A percentile compares a stretch with the other conserved stretches of the same genome.
phyloP scores from a whole-genome alignment of 1,284 basidiomycete genomes.

The Sporisorium reilianum region DNA sequence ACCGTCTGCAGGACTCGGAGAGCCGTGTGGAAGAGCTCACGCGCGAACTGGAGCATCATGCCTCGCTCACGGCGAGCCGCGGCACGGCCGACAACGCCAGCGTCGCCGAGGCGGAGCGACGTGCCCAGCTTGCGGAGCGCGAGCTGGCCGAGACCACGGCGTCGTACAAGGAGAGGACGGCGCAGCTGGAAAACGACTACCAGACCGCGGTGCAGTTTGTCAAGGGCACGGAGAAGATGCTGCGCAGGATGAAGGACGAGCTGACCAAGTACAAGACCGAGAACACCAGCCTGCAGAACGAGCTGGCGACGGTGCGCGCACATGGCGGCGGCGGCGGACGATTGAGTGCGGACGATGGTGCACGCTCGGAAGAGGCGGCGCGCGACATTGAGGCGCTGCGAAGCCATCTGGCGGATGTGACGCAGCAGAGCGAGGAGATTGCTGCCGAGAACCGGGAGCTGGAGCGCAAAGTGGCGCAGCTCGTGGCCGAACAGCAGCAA shows the following conservation, averaged over 20 bases:
- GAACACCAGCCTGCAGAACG: conserved; percentile 63
- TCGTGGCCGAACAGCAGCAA: conserved; percentile 57
- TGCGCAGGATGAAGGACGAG: conserved; percentile 87
- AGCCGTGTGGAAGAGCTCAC: conserved; percentile 62
- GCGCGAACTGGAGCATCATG: conserved; percentile 58
- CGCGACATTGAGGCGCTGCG: conserved; percentile 61
- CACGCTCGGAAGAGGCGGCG: conserved; percentile 53
- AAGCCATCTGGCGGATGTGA: conserved; percentile 55
- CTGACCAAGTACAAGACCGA: conserved; percentile 67
- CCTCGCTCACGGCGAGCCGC: conserved; percentile 73
- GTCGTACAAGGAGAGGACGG: conserved; percentile 66
- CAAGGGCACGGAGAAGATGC: conserved; percentile 98
- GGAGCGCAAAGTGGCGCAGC: conserved; percentile 51
- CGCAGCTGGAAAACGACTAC: conserved; percentile 92
- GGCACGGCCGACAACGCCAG: conserved; percentile 78
- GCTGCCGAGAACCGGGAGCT: conserved; percentile 63
- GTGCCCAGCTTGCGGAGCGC: conserved; percentile 63
- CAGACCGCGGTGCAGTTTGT: conserved; percentile 83
- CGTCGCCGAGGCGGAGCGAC: conserved; percentile 81
- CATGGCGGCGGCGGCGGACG: conserved; percentile 17
- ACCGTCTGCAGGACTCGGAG: conserved; percentile 64
- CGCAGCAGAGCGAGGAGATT: conserved; percentile 60
- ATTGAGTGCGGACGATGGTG: conserved; percentile 39
- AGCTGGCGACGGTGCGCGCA: conserved; percentile 33
- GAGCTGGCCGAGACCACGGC: conserved; percentile 64